A percentile compares a stretch with the other conserved stretches of the same genome.
Evolutionary conservation across 148 eudicot genomes (phyloP).

Genomic region (Agrostemma githago): DNA sequence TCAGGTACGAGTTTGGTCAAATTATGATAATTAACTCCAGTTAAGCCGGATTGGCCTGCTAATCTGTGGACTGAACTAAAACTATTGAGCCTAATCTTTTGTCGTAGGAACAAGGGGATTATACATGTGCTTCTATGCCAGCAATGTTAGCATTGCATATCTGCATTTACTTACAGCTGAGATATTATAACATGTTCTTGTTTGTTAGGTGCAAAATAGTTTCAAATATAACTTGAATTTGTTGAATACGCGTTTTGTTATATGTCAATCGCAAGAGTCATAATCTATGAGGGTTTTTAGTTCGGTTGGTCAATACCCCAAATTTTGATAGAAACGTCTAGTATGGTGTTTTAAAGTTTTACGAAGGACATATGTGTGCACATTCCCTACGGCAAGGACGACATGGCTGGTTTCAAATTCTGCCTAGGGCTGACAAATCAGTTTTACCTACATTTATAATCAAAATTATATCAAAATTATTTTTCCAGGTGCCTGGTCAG

Average conservation of each 20-base stretch:
- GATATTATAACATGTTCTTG: not conserved
- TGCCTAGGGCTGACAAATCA: too few relatives aligned
- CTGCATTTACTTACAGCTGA: not conserved
- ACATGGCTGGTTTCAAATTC: too few relatives aligned
- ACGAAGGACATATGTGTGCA: too few relatives aligned
- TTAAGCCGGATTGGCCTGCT: constrained; percentile 7
- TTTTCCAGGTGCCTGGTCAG: too few relatives aligned
- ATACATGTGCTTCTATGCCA: constrained; percentile 3
- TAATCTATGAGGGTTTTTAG: too few relatives aligned
- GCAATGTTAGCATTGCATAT: not conserved
- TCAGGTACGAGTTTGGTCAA: not conserved
- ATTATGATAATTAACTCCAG: constrained; percentile 2
- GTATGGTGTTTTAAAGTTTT: too few relatives aligned
- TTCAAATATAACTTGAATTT: not conserved
- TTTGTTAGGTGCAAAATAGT: not conserved
- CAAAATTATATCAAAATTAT: too few relatives aligned
- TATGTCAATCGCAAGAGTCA: not conserved
- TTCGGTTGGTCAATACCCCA: too few relatives aligned
- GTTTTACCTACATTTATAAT: too few relatives aligned
- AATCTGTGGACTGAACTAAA: constrained; percentile 4
- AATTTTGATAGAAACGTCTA: too few relatives aligned
- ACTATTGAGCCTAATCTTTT: not conserved
- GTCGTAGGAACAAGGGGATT: constrained; percentile 1
- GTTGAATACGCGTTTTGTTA: not conserved
- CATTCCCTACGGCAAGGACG: too few relatives aligned